phyloP scores from a whole-genome alignment of 2,329 filamentous ascomycete genomes.

The Cercospora brassicicola region DNA sequence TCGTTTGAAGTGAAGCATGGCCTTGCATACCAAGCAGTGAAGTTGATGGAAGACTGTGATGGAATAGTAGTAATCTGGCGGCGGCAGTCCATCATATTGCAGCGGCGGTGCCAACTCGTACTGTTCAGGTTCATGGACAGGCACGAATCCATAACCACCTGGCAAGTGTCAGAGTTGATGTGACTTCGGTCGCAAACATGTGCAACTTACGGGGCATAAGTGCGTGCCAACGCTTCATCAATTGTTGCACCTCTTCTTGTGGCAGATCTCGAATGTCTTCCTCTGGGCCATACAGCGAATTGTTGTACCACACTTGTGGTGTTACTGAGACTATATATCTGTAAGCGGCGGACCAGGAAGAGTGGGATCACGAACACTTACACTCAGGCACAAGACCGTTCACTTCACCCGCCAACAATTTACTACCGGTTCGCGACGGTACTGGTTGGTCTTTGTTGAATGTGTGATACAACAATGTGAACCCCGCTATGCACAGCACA shows the following conservation, averaged over 20 bases:
- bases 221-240: conserved; percentile 10
- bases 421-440: neutral
- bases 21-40: conserved; percentile 9
- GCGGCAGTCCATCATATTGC: conserved; percentile 6
- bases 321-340: neutral
- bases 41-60: conserved; percentile 16
- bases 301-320: conserved; percentile 12
- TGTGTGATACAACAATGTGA: neutral
- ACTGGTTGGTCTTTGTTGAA: neutral
- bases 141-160: conserved; percentile 12
- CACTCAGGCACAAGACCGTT: conserved; percentile 14
- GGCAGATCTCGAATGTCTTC: conserved; percentile 5
- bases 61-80: conserved; percentile 15
- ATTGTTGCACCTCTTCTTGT: neutral
- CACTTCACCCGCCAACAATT: conserved; percentile 17
- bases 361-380: neutral
- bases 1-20: too few species aligned
- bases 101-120: conserved; percentile 12
- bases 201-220: conserved; percentile 9
- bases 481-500: neutral
- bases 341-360: neutral
- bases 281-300: conserved; percentile 9
- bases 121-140: conserved; percentile 11
- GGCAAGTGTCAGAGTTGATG: neutral
- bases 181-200: neutral